phyloP scores from a whole-genome alignment of 2,329 filamentous ascomycete species.

The Domatiomyces globalis region DNA sequence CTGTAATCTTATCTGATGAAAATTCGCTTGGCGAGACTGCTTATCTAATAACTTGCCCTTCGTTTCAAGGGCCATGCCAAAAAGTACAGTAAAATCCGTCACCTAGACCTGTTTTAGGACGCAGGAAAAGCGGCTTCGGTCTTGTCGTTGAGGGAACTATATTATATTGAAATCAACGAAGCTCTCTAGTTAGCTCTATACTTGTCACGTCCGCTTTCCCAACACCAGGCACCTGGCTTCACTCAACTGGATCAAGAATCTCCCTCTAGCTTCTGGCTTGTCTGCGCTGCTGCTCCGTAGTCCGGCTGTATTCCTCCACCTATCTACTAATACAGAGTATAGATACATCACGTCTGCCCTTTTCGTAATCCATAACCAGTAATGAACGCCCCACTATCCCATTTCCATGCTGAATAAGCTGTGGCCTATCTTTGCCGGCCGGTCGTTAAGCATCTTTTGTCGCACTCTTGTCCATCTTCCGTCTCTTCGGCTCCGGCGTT shows the following conservation, averaged over 20 bases:
- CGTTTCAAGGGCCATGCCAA: no score
- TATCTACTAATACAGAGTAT: neutral
- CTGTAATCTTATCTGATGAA: no score
- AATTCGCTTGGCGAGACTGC: no score
- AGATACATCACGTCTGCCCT: neutral
- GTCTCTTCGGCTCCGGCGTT: neutral
- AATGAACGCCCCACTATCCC: neutral
- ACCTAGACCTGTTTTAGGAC: no score
- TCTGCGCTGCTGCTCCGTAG: neutral
- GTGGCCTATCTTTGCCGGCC: neutral
- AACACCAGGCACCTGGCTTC: neutral
- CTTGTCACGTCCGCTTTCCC: neutral
- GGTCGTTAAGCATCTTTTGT: neutral
- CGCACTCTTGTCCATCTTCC: neutral
- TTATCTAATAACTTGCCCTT: no score
- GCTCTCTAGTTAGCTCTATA: neutral
- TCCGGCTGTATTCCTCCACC: neutral
- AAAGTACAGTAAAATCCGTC: no score
- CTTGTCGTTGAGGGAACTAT: no score
- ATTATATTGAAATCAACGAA: neutral
- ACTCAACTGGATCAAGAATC: neutral
- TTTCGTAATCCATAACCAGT: neutral
- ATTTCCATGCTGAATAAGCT: neutral
- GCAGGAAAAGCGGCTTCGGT: no score
- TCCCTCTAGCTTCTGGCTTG: neutral